Conservation (phyloP, 169 alveolate genomes). For the Neospora caninum region DNA sequence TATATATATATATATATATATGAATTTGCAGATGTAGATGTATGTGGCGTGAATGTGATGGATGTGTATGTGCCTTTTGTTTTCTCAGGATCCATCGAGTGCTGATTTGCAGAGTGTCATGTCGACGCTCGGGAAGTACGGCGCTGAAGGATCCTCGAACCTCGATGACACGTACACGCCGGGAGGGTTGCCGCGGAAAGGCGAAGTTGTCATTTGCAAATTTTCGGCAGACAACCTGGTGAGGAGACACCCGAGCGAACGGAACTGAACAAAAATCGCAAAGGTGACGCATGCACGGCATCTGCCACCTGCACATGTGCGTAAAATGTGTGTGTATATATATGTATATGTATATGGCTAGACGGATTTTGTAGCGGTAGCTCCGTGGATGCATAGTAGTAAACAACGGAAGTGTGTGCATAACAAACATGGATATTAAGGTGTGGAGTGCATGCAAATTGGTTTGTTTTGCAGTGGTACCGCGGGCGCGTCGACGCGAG, state of each 20-base stretch:
- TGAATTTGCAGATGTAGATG: not conserved
- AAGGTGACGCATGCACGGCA: too few relatives aligned
- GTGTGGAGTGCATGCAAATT: not conserved
- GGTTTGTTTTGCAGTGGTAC: slow-evolving; percentile 56
- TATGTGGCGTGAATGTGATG: too few relatives aligned
- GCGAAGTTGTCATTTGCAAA: slow-evolving; percentile 39
- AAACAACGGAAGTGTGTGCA: too few relatives aligned
- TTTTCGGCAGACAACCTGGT: slow-evolving; percentile 26
- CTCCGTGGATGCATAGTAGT: too few relatives aligned
- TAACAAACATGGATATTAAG: too few relatives aligned
- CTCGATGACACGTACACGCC: slow-evolving; percentile 5
- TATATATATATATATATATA: not conserved
- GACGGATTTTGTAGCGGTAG: too few relatives aligned
- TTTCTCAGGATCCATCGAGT: not conserved
- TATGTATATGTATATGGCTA: not conserved
- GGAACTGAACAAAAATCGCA: not conserved
- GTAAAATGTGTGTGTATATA: not conserved
- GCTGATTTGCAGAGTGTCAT: not conserved
- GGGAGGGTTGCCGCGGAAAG: slow-evolving; percentile 38
- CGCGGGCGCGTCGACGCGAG: slow-evolving; percentile 57
- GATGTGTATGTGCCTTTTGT: too few relatives aligned
- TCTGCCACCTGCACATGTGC: not conserved
- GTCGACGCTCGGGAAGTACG: not conserved
- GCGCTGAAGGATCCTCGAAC: not conserved
- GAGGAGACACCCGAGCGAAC: not conserved